Evolutionary conservation across 306 rosid species (phyloP).

Genomic region (Castanospermum australe): DNA sequence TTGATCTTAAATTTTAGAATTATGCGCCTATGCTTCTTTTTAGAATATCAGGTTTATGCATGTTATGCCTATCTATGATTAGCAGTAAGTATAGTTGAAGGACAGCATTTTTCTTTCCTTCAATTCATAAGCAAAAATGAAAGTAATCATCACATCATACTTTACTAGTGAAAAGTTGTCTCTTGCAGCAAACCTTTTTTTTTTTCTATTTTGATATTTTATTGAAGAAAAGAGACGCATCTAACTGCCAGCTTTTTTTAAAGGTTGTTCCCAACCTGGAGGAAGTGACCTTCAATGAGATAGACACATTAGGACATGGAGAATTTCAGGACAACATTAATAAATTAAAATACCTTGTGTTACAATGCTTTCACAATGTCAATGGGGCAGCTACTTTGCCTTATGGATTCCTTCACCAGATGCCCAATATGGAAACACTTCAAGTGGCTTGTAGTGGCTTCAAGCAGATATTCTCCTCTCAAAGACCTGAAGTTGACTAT

Average conservation of each 20-base stretch:
- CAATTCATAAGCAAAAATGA: no score
- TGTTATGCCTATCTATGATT: no score
- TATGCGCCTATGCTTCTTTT: no score
- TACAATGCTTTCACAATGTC: accelerated
- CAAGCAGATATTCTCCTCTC: neutral
- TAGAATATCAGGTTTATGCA: no score
- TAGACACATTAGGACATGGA: neutral
- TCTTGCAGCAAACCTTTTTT: no score
- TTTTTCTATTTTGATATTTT: no score
- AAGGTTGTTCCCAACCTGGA: neutral
- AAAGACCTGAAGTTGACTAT: neutral
- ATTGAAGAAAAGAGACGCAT: no score
- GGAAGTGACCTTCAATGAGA: neutral
- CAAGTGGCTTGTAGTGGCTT: accelerated
- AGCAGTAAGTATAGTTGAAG: no score
- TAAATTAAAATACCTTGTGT: neutral
- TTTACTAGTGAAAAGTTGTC: no score
- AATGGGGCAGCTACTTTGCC: neutral
- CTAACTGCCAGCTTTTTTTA: neutral
- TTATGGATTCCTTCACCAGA: neutral
- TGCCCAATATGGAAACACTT: neutral
- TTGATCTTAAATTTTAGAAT: no score
- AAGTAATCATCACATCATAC: no score
- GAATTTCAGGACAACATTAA: neutral
- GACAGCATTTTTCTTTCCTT: no score